Conservation (phyloP, 2,329 filamentous ascomycete species). For the Lecanosticta acicola region DNA sequence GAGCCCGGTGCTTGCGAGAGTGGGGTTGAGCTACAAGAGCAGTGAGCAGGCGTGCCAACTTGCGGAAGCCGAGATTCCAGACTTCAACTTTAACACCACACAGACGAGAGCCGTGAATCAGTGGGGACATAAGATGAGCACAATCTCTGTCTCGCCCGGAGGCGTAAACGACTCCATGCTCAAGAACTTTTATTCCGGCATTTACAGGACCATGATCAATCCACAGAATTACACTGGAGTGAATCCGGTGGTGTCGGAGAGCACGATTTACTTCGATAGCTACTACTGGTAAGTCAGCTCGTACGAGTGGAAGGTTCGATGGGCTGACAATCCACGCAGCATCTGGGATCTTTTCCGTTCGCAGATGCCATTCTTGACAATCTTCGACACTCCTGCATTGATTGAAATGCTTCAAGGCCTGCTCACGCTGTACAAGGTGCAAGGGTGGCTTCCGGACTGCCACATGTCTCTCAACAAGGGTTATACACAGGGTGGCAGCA, state of each 20-base stretch:
- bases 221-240: constrained; percentile 45
- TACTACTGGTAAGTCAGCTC: constrained; percentile 20
- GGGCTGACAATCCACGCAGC: constrained; percentile 36
- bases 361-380: constrained; percentile 58
- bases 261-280: constrained; percentile 24
- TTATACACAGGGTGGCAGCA: constrained; percentile 62
- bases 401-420: constrained; percentile 62
- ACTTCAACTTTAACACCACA: constrained; percentile 56
- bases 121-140: constrained; percentile 38
- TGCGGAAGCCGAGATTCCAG: constrained; percentile 53
- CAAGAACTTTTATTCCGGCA: constrained; percentile 45
- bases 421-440: constrained; percentile 62
- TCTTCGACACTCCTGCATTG: constrained; percentile 57
- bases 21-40: constrained; percentile 64
- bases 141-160: constrained; percentile 34
- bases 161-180: constrained; percentile 29
- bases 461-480: constrained; percentile 62
- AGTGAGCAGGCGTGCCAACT: constrained; percentile 54
- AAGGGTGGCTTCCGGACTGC: constrained; percentile 69
- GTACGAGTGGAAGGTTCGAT: too few species aligned
- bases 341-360: constrained; percentile 65
- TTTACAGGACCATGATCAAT: constrained; percentile 43
- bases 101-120: constrained; percentile 36
- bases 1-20: constrained; percentile 44
- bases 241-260: constrained; percentile 31